phyloP scores from a whole-genome alignment of 2,329 filamentous ascomycete genomes.

The Torrubiella hemipterigena region DNA sequence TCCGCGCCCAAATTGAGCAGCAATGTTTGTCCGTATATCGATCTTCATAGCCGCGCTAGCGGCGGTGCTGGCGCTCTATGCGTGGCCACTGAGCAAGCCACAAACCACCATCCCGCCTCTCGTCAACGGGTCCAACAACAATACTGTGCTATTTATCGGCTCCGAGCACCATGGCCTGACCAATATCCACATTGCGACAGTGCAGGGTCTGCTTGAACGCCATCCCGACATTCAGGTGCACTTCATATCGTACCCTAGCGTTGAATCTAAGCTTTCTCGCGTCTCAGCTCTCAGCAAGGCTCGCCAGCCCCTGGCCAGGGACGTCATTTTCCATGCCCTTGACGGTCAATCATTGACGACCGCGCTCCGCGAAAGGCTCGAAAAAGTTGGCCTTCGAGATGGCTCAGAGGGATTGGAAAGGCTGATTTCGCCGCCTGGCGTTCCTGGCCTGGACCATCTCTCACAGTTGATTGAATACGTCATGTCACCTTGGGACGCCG shows the following conservation, averaged over 20 bases:
- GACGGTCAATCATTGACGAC: slow-evolving; percentile 7
- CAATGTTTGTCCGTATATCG: too few species aligned
- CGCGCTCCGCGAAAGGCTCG: slow-evolving; percentile 2
- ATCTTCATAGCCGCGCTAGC: too few species aligned
- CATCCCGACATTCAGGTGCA: slow-evolving; percentile 20
- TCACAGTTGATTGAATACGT: slow-evolving; percentile 10
- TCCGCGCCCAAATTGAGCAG: too few species aligned
- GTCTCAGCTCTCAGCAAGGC: slow-evolving; percentile 8
- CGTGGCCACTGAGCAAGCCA: too few species aligned
- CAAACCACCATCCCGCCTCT: too few species aligned
- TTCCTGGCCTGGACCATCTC: slow-evolving; percentile 8
- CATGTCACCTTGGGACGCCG: slow-evolving; percentile 15
- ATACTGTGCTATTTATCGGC: slow-evolving; percentile 21
- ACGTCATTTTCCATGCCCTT: slow-evolving; percentile 14
- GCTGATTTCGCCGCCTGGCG: slow-evolving; percentile 11
- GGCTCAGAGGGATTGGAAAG: background rate
- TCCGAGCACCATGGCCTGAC: slow-evolving; percentile 19
- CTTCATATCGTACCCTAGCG: slow-evolving; percentile 18
- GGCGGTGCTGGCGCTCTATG: too few species aligned
- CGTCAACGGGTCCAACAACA: too few species aligned
- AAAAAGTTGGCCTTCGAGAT: too few species aligned
- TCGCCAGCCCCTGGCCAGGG: slow-evolving; percentile 7
- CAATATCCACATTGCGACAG: slow-evolving; percentile 24
- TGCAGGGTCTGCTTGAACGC: slow-evolving; percentile 18
- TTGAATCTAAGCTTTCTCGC: slow-evolving; percentile 6